Conservation (phyloP, 1,284 basidiomycete genomes). For the Ganoderma sinense region DNA sequence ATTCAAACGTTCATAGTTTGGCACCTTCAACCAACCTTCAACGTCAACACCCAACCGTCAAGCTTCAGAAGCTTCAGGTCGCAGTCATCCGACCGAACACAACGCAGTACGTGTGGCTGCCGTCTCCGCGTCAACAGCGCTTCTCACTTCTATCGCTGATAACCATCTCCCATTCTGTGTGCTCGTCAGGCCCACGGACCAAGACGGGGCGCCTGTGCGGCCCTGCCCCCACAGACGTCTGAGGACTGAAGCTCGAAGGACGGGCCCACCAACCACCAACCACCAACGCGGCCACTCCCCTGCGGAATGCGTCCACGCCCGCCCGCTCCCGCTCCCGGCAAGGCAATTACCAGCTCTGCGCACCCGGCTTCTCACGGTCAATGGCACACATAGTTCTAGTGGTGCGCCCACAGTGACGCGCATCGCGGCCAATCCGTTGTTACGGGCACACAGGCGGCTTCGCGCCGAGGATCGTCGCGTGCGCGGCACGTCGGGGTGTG, state of each 20-base stretch:
- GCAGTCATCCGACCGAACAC: neutral
- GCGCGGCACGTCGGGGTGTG: neutral
- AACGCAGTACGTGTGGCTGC: neutral
- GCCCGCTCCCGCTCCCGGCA: neutral
- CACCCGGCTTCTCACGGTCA: neutral
- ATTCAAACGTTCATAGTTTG: neutral
- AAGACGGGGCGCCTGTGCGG: neutral
- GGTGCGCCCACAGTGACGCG: neutral
- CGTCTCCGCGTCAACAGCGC: neutral
- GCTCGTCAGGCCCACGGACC: neutral
- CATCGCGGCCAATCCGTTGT: neutral
- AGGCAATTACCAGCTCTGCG: neutral
- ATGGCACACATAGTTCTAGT: neutral
- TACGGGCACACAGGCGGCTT: neutral
- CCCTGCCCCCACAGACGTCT: neutral
- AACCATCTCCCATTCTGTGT: neutral
- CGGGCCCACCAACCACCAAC: neutral
- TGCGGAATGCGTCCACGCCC: too few relatives aligned
- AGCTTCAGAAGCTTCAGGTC: neutral
- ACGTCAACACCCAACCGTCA: too few relatives aligned
- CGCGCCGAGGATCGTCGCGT: neutral
- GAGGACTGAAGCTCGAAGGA: too few relatives aligned
- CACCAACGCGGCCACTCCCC: too few relatives aligned
- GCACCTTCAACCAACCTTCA: neutral
- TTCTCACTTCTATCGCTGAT: neutral